Conservation (phyloP, 2,329 filamentous ascomycete genomes). For the Leptographium radiaticola region DNA sequence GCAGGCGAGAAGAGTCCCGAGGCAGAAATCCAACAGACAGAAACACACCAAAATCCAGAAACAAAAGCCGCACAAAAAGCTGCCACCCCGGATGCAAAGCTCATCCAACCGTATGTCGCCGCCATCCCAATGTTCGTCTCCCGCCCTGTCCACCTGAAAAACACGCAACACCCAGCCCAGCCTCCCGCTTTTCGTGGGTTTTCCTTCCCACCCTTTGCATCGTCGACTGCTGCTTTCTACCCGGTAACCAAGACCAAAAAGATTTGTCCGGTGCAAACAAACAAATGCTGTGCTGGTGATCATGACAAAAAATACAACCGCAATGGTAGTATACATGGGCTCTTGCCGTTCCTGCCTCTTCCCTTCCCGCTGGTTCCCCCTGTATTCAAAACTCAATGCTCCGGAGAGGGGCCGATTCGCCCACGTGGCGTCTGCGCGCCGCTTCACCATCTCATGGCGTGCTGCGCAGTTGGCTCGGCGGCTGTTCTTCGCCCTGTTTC, state of each 20-base stretch:
- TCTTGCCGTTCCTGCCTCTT: not conserved
- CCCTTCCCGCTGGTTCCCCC: not conserved
- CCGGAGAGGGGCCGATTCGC: too few relatives aligned
- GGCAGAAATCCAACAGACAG: not conserved
- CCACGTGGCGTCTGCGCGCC: too few relatives aligned
- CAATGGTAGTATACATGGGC: constrained; percentile 5
- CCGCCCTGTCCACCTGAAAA: not conserved
- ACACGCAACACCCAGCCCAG: not conserved
- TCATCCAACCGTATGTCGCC: not conserved
- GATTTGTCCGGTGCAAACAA: not conserved
- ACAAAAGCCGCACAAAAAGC: not conserved
- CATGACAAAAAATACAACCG: constrained; percentile 1
- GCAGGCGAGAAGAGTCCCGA: not conserved
- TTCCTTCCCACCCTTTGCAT: not conserved
- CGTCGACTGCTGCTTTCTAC: not conserved
- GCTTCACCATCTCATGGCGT: constrained; percentile 5
- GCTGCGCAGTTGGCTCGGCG: constrained; percentile 5
- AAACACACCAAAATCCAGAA: not conserved
- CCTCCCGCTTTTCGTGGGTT: not conserved
- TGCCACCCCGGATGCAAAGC: not conserved
- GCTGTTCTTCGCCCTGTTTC: constrained; percentile 8
- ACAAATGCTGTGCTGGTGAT: constrained; percentile 6
- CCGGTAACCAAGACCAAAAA: not conserved
- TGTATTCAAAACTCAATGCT: not conserved
- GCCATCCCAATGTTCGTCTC: not conserved